A percentile compares a stretch with the other conserved stretches of the same genome.
phyloP scores from a whole-genome alignment of 2,329 filamentous ascomycete genomes.

The Fusarium kyushuense region DNA sequence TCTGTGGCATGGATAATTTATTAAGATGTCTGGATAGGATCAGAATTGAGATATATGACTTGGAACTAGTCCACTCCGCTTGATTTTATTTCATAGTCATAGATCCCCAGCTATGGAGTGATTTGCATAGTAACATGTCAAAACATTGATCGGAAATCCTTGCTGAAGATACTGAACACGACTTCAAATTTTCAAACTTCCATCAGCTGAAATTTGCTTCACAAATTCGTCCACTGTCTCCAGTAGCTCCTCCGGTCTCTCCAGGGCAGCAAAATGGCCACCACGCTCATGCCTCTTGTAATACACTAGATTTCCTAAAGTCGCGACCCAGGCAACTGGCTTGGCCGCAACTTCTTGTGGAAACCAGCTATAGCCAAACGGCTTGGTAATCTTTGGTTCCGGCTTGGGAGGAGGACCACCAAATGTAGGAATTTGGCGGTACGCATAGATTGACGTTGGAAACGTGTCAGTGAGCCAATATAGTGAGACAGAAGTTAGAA shows the following conservation, averaged over 20 bases:
- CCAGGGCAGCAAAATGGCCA: constrained; percentile 4
- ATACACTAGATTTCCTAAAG: constrained; percentile 1
- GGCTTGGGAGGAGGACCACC: not conserved
- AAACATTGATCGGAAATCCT: not conserved
- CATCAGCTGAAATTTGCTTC: constrained; percentile 5
- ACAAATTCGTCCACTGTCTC: constrained; percentile 11
- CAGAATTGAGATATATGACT: not conserved
- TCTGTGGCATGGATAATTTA: fast-evolving
- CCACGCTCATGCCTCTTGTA: not conserved
- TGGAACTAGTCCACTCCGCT: too few species aligned
- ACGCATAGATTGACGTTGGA: constrained; percentile 3
- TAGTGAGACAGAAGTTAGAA: not conserved
- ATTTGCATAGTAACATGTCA: not conserved
- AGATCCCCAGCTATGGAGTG: not conserved
- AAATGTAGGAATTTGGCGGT: not conserved
- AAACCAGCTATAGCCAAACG: constrained; percentile 14
- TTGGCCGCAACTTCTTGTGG: constrained; percentile 10
- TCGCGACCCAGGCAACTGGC: not conserved
- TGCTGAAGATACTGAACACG: not conserved
- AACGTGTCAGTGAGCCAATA: constrained; percentile 15
- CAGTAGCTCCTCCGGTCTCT: not conserved
- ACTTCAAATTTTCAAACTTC: not conserved
- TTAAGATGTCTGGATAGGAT: fast-evolving
- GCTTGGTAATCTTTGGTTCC: not conserved
- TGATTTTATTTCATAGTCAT: too few species aligned